phyloP scores from a whole-genome alignment of 83 land plant species.

The Picea abies region DNA sequence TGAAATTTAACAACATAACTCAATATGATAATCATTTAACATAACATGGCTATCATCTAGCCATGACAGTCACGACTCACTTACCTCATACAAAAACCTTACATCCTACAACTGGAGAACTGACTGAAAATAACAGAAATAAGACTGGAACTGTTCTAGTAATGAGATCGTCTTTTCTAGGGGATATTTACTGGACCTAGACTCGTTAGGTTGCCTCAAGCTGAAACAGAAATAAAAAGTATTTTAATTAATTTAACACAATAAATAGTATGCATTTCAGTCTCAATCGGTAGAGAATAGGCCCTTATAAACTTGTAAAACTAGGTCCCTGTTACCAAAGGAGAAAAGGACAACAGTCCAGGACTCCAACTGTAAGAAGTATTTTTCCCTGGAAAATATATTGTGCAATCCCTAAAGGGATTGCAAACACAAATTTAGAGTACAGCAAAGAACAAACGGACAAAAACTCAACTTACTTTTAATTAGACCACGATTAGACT shows the following conservation, averaged over 20 bases:
- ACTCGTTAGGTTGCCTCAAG: too few relatives aligned
- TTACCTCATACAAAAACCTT: not conserved
- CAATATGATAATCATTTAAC: not conserved
- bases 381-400: not conserved
- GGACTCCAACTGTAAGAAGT: not conserved
- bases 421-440: not conserved
- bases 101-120: not conserved
- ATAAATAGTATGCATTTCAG: not conserved
- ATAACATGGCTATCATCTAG: not conserved
- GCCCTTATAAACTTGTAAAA: not conserved
- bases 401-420: not conserved
- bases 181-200: too few relatives aligned
- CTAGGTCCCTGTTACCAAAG: not conserved
- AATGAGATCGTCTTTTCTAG: not conserved
- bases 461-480: not conserved
- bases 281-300: not conserved
- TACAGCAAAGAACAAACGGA: not conserved
- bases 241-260: not conserved
- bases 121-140: not conserved
- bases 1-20: not conserved
- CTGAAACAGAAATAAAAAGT: too few relatives aligned
- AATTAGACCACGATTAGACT: conserved; percentile 2
- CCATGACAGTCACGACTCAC: not conserved
- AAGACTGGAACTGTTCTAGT: not conserved
- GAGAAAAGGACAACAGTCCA: not conserved